Conservation (phyloP, 495 filamentous ascomycete genomes). For the Trichoderma orchidacearum region DNA sequence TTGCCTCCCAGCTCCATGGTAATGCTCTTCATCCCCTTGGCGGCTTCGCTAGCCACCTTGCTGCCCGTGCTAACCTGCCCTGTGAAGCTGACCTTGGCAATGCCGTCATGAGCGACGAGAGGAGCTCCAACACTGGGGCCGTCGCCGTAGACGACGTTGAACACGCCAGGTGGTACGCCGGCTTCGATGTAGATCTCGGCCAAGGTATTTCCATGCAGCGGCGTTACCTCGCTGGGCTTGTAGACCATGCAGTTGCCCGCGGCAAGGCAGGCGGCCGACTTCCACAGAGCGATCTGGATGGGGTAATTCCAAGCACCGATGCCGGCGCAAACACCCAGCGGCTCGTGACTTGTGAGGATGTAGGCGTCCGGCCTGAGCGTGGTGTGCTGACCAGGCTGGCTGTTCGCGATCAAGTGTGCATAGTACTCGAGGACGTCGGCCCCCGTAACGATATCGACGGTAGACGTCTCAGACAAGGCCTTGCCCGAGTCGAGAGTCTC, state of each 20-base stretch:
- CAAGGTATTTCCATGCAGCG: constrained; percentile 48
- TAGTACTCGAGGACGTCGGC: constrained; percentile 17
- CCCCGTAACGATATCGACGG: constrained; percentile 31
- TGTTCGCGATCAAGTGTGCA: constrained; percentile 17
- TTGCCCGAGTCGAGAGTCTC: not conserved
- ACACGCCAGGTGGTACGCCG: constrained; percentile 43
- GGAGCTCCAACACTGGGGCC: constrained; percentile 35
- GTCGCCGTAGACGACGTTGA: constrained; percentile 43
- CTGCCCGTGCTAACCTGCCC: constrained; percentile 34
- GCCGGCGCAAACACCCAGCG: constrained; percentile 62
- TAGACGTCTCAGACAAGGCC: constrained; percentile 3
- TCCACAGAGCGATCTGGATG: constrained; percentile 79
- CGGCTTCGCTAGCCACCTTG: constrained; percentile 27
- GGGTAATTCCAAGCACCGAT: constrained; percentile 83
- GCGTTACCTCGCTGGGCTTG: constrained; percentile 72
- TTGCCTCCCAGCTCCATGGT: constrained; percentile 78
- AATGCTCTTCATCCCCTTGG: constrained; percentile 52
- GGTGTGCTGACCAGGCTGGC: constrained; percentile 56
- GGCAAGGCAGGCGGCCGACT: constrained; percentile 67
- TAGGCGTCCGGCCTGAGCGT: constrained; percentile 58
- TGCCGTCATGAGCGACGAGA: constrained; percentile 35
- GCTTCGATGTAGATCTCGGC: constrained; percentile 37
- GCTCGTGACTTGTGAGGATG: constrained; percentile 62
- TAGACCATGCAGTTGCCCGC: constrained; percentile 83
- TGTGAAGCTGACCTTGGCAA: constrained; percentile 44